These are phyloP conservation scores for Diaporthe sp. DNA, from an alignment of 2,329 filamentous ascomycete genomes.

Conservation along the genomic window DNA sequence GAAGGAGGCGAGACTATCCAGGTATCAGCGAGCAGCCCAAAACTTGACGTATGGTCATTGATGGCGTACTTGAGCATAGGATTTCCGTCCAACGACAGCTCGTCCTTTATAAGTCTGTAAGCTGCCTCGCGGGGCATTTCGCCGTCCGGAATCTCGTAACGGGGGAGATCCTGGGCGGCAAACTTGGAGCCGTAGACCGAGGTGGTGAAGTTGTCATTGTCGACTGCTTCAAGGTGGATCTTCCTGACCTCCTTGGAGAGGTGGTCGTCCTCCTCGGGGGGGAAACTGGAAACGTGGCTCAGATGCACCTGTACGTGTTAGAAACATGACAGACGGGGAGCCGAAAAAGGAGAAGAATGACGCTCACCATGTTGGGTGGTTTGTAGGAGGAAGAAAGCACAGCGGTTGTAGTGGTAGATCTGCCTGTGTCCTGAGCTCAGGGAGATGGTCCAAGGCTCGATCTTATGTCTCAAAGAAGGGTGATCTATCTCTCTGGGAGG, in stretches of 20 bases:
- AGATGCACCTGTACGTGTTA: conserved; percentile 46
- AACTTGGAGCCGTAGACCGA: conserved; percentile 92
- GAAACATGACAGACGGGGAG: neutral
- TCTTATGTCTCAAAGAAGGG: neutral
- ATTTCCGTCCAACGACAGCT: conserved; percentile 91
- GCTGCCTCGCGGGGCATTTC: conserved; percentile 94
- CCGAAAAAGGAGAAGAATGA: neutral
- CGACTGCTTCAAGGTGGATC: conserved; percentile 62
- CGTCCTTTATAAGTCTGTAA: conserved; percentile 98
- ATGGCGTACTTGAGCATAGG: conserved; percentile 81
- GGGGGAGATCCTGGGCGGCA: conserved; percentile 84
- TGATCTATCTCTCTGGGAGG: conserved; percentile 10
- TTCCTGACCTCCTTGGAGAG: conserved; percentile 56
- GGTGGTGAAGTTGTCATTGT: conserved; percentile 74
- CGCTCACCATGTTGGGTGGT: conserved; percentile 54
- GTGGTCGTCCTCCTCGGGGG: conserved; percentile 46
- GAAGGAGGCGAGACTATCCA: conserved; percentile 83
- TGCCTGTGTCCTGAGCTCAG: neutral
- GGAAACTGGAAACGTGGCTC: conserved; percentile 54
- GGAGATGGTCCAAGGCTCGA: conserved; percentile 44
- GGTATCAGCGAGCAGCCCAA: conserved; percentile 33
- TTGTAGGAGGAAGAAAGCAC: conserved; percentile 54
- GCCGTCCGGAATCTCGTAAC: conserved; percentile 86
- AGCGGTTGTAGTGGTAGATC: conserved; percentile 49
- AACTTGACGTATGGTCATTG: neutral